A percentile compares a stretch with the other conserved stretches of the same genome.
Conservation (phyloP, 2,329 filamentous ascomycete species). For the Parascedosporium putredinis region DNA sequence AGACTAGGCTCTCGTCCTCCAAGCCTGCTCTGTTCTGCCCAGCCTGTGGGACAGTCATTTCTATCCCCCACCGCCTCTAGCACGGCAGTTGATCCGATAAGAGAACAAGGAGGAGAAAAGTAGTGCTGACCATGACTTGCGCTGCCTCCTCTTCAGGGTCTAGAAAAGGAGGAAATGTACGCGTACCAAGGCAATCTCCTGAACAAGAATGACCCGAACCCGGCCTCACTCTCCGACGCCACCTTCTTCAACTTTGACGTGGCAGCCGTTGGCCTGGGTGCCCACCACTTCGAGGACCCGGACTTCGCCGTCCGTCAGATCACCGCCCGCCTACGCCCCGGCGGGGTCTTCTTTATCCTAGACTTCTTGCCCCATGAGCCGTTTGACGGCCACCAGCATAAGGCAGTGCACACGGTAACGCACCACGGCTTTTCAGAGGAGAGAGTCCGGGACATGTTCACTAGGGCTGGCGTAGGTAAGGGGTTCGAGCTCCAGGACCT, state of each 20-base stretch:
- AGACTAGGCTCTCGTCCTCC: neutral
- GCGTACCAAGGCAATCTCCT: conserved; percentile 50
- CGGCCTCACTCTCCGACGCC: conserved; percentile 45
- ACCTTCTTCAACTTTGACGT: conserved; percentile 63
- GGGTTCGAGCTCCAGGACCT: conserved; percentile 49
- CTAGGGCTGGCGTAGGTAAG: conserved; percentile 45
- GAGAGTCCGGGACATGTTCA: conserved; percentile 50
- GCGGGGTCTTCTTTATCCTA: conserved; percentile 56
- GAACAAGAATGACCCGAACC: conserved; percentile 30
- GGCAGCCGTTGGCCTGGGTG: conserved; percentile 49
- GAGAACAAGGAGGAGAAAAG: too few relatives aligned
- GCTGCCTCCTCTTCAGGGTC: conserved; percentile 31
- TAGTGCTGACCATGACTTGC: too few relatives aligned
- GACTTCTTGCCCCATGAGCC: conserved; percentile 51
- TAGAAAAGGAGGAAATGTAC: conserved; percentile 40
- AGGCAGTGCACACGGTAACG: conserved; percentile 40
- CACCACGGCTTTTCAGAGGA: conserved; percentile 56
- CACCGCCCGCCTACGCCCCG: conserved; percentile 49
- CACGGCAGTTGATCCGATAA: too few relatives aligned
- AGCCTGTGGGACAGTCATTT: too few relatives aligned
- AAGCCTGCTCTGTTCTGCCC: too few relatives aligned
- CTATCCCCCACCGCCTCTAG: neutral
- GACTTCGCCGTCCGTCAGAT: conserved; percentile 47
- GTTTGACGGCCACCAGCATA: conserved; percentile 14
- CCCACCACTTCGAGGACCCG: conserved; percentile 60